These are phyloP conservation scores for Rehmannia glutinosa DNA, from an alignment of 257 asterid genomes.

Conservation along the genomic window DNA sequence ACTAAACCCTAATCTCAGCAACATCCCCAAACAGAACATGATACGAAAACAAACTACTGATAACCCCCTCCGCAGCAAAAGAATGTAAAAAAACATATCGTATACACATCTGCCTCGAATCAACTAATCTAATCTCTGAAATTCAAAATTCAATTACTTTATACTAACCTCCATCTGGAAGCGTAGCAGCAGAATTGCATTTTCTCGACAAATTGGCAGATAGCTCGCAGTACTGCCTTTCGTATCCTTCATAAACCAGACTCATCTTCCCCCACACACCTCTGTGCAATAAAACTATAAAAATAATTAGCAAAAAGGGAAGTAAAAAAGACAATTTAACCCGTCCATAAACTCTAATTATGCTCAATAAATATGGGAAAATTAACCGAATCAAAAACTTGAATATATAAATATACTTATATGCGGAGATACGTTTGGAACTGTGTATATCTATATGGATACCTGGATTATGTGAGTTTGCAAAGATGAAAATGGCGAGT, in stretches of 20 bases:
- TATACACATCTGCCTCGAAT: neutral
- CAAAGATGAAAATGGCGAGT: conserved; percentile 16
- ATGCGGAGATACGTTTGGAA: neutral
- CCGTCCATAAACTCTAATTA: neutral
- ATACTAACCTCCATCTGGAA: conserved; percentile 73
- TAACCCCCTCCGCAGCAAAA: neutral
- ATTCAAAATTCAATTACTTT: neutral
- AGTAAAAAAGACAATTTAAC: neutral
- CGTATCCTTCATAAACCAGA: conserved; percentile 84
- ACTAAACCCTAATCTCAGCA: conserved; percentile 20
- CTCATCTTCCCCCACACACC: conserved; percentile 54
- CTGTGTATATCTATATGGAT: neutral
- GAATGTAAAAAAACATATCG: neutral
- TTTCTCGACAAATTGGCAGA: conserved; percentile 76
- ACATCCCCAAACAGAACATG: neutral
- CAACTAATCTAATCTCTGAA: conserved; percentile 3
- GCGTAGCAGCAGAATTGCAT: conserved; percentile 60
- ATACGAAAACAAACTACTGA: neutral
- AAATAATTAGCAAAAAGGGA: neutral
- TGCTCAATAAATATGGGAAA: neutral
- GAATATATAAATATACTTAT: neutral
- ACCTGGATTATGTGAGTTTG: conserved; percentile 16
- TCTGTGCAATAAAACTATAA: conserved; percentile 4
- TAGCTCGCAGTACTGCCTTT: conserved; percentile 92
- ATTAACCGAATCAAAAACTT: conserved; percentile 2